Base-by-base conservation (phyloP, 108 stramenopile species). In the Cyclotella distinguenda region DNA sequence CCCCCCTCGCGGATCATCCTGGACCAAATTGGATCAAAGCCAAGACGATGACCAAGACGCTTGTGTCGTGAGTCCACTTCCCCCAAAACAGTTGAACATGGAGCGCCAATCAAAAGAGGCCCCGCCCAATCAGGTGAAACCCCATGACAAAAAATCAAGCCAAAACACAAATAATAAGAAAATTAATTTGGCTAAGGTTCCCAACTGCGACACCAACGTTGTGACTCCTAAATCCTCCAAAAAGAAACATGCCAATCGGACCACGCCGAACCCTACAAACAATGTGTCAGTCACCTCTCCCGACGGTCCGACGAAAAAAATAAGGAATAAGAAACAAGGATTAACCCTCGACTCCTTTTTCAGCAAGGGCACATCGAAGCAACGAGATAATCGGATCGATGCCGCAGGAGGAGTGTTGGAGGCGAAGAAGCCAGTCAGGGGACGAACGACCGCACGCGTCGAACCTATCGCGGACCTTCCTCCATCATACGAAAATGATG, bases 331-430 rank as follows among this genome's bases (percentile, higher is more conserved):
- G 27, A 60, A 60, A 19, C 34, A 12, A 1, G 58, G 23, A 8
- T 1, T 28, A 1, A 43, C 58, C 42, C 28, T 44, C 4, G 58
- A 45, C 21, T 44, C 40, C n/a, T 60, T 45, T 28, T 44, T 44
- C 44, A n/a, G 58, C 39, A 56, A 42, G 25, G 58, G 58, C 35
- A 25, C 0, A 54, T 56, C 43, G 32, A 40, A 23, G 54, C 35
- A n/a, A 30, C 23, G 21, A 52, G 7, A 46, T 19, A 5, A 46
- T n/a, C 19, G n/a, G 45, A n/a, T n/a, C 45, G 38, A 7, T 38
- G 12, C 7, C 7, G 7, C 38, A 38, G 38, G 7, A 10, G 38
- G 38, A 38, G 19, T 19, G 15, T 15, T 19, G 7, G 38, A 38
- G n/a, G 45, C 16, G n/a, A n/a, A 15, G 45, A 46, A 46, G n/a